Evolutionary conservation across 495 filamentous ascomycete species (phyloP).

Genomic region (Thermothielavioides terrestris): DNA sequence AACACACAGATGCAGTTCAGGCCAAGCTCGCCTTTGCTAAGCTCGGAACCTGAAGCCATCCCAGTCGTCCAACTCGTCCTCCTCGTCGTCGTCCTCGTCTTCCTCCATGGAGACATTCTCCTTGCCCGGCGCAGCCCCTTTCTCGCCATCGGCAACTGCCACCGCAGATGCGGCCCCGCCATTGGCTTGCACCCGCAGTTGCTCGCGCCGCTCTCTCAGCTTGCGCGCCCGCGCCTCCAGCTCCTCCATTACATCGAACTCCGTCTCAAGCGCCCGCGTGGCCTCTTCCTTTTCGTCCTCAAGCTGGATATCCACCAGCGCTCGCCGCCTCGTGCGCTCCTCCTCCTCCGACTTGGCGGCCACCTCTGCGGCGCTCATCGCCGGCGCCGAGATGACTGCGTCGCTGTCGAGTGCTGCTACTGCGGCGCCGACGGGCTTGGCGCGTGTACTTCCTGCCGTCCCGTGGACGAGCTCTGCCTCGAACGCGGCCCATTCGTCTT

Average conservation of each 20-base stretch:
- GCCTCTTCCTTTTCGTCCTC: slow-evolving; percentile 82
- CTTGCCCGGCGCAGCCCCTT: slow-evolving; percentile 19
- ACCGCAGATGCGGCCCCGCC: slow-evolving; percentile 1
- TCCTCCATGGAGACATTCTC: slow-evolving; percentile 27
- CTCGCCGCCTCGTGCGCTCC: slow-evolving; percentile 49
- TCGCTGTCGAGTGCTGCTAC: slow-evolving; percentile 18
- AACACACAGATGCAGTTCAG: background rate
- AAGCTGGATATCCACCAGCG: slow-evolving; percentile 46
- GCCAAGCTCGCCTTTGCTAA: background rate
- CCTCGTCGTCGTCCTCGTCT: slow-evolving; percentile 42
- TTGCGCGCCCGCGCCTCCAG: slow-evolving; percentile 71
- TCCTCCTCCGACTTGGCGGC: slow-evolving; percentile 58
- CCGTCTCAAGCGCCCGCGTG: slow-evolving; percentile 66
- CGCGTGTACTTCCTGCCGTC: slow-evolving; percentile 8
- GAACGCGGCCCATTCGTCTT: slow-evolving; percentile 86
- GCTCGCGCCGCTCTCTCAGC: slow-evolving; percentile 61
- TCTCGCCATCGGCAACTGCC: slow-evolving; percentile 10
- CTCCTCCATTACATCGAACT: slow-evolving; percentile 92
- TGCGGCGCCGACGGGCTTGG: slow-evolving; percentile 15
- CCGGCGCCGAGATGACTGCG: slow-evolving; percentile 63
- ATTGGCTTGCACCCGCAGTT: slow-evolving; percentile 30
- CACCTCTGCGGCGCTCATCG: slow-evolving; percentile 62
- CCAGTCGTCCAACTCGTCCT: slow-evolving; percentile 55
- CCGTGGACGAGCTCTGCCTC: slow-evolving; percentile 71
- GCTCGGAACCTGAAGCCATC: slow-evolving; percentile 59